These are phyloP conservation scores for Allomyces javanicus DNA, from an alignment of 192 early-diverging fungal genomes.

Conservation along the genomic window DNA sequence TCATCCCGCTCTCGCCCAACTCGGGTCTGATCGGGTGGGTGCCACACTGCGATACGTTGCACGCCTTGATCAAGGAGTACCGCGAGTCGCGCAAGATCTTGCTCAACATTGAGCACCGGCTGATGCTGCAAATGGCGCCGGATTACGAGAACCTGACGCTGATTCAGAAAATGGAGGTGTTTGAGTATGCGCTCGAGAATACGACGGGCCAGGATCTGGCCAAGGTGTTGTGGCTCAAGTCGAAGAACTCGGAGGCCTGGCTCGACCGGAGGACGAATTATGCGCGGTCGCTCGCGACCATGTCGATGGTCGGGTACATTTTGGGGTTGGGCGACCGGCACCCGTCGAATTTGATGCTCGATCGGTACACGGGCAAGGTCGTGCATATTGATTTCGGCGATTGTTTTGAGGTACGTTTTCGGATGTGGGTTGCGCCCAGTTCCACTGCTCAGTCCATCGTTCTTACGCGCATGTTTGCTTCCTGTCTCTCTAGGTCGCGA, in stretches of 20 bases:
- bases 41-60: slow-evolving; percentile 70
- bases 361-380: slow-evolving; percentile 69
- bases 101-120: slow-evolving; percentile 71
- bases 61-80: slow-evolving; percentile 67
- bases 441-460: not conserved
- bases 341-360: slow-evolving; percentile 87
- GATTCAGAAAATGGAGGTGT: slow-evolving; percentile 86
- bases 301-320: slow-evolving; percentile 98
- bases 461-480: not conserved
- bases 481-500: slow-evolving; percentile 45
- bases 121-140: slow-evolving; percentile 51
- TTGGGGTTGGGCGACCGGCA: slow-evolving; percentile 93
- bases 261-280: slow-evolving; percentile 85
- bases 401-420: slow-evolving; percentile 63
- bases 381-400: slow-evolving; percentile 97
- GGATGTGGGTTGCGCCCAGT: not conserved
- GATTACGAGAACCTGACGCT: slow-evolving; percentile 33
- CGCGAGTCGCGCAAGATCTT: slow-evolving; percentile 47
- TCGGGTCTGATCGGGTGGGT: slow-evolving; percentile 91
- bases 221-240: slow-evolving; percentile 83
- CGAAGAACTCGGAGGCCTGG: slow-evolving; percentile 89
- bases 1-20: slow-evolving; percentile 82
- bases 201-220: slow-evolving; percentile 83
- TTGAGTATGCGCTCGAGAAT: slow-evolving; percentile 74
- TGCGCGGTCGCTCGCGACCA: slow-evolving; percentile 80